Percentiles rank a stretch among this genome's conserved stretches.
These are phyloP conservation scores for Quillaja saponaria DNA, from an alignment of 306 rosid genomes.

Conservation along the genomic window DNA sequence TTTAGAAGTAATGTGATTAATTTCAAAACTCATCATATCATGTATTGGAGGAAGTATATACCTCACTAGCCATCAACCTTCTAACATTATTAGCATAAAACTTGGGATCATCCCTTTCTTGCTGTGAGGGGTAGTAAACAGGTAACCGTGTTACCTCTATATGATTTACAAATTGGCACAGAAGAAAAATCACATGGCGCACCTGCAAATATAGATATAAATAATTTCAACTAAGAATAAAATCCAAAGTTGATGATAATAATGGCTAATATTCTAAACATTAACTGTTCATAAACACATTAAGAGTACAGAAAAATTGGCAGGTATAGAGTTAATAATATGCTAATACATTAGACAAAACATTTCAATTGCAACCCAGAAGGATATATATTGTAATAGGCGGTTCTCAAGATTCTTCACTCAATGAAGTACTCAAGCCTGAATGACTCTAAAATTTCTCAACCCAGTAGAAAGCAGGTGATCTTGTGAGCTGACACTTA, in stretches of 20 bases:
- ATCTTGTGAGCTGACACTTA: conserved; percentile 17
- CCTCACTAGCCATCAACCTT: conserved; percentile 94
- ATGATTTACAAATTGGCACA: conserved; percentile 88
- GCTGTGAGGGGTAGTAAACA: conserved; percentile 68
- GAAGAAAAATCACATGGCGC: conserved; percentile 87
- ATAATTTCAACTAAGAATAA: conserved; percentile 5
- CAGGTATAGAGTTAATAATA: conserved; percentile 4
- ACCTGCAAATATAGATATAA: conserved; percentile 52
- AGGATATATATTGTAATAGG: conserved; percentile 2
- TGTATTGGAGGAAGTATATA: conserved; percentile 29
- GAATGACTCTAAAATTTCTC: conserved; percentile 7
- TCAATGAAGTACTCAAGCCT: background rate
- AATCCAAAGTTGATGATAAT: conserved; percentile 10
- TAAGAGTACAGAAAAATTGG: background rate
- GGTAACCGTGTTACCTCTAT: conserved; percentile 79
- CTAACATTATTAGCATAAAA: conserved; percentile 73
- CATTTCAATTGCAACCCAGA: background rate
- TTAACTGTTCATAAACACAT: conserved; percentile 7
- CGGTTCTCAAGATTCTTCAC: background rate
- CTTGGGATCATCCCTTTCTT: conserved; percentile 90
- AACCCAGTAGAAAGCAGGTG: conserved; percentile 6
- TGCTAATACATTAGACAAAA: background rate
- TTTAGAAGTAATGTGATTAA: background rate
- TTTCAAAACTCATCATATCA: conserved; percentile 1
- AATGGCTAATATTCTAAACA: conserved; percentile 16